Percentiles rank a stretch among this genome's conserved stretches.
phyloP scores from a whole-genome alignment of 2,329 filamentous ascomycete genomes.

The Lasiodiplodia gonubiensis region DNA sequence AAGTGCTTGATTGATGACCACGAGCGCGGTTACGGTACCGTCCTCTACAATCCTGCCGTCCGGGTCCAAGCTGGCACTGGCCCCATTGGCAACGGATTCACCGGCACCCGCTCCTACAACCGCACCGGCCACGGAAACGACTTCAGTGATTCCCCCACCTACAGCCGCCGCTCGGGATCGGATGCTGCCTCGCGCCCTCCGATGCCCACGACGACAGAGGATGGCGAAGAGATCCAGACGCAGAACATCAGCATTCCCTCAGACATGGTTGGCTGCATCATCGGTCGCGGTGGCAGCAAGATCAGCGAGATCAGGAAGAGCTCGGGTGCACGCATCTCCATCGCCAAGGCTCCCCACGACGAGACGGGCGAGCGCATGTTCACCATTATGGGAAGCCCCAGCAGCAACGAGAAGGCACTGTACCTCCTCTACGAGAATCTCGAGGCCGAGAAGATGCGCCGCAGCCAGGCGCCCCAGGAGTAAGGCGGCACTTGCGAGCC shows the following conservation, averaged over 20 bases:
- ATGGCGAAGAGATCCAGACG: constrained; percentile 96
- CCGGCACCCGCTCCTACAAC: constrained; percentile 73
- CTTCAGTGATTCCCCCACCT: constrained; percentile 83
- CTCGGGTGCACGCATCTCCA: constrained; percentile 95
- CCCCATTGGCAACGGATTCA: constrained; percentile 56
- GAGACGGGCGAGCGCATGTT: constrained; percentile 99
- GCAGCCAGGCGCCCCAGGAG: constrained; percentile 76
- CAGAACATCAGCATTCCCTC: constrained; percentile 99
- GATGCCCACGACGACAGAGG: constrained; percentile 86
- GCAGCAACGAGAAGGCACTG: constrained; percentile 92
- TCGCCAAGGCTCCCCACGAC: constrained; percentile 95
- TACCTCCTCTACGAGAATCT: constrained; percentile 98
- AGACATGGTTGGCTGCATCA: constrained; percentile 99
- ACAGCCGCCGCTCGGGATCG: constrained; percentile 80
- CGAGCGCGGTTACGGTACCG: constrained; percentile 95
- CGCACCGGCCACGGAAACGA: constrained; percentile 96
- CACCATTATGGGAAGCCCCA: constrained; percentile 95
- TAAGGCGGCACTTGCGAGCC: constrained; percentile 39
- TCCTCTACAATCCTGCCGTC: constrained; percentile 95
- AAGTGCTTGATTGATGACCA: constrained; percentile 98
- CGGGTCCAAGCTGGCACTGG: constrained; percentile 73
- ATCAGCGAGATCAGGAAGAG: constrained; percentile 98
- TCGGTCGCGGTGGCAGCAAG: constrained; percentile 92
- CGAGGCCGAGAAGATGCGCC: constrained; percentile 98
- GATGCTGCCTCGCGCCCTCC: constrained; percentile 79